A percentile compares a stretch with the other conserved stretches of the same genome.
Evolutionary conservation across 352 stramenopile genomes (phyloP).

Genomic region (Phytopythium boreale): DNA sequence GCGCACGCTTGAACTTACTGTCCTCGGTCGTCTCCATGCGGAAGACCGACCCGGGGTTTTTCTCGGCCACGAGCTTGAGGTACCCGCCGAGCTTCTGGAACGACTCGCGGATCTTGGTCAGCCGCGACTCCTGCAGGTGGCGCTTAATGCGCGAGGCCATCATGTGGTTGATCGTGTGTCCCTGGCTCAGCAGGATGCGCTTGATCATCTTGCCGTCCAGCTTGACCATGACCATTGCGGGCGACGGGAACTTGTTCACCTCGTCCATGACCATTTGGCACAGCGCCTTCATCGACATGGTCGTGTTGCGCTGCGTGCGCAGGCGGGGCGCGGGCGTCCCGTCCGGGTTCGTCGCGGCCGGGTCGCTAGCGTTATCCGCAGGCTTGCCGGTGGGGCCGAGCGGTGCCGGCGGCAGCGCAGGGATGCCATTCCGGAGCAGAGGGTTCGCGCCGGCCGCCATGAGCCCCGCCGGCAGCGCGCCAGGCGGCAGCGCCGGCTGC

Average conservation of each 20-base stretch:
- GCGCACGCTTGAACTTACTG: slow-evolving; percentile 52
- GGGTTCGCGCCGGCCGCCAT: neutral
- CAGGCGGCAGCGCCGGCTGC: neutral
- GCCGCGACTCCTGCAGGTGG: slow-evolving; percentile 56
- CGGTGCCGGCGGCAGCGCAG: neutral
- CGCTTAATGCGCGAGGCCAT: slow-evolving; percentile 81
- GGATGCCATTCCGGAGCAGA: neutral
- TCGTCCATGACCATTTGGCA: slow-evolving; percentile 75
- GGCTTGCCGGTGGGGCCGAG: neutral
- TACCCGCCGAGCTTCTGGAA: slow-evolving; percentile 71
- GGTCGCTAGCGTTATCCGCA: neutral
- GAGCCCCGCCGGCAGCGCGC: slow-evolving; percentile 6
- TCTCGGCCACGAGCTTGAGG: slow-evolving; percentile 55
- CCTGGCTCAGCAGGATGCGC: slow-evolving; percentile 60
- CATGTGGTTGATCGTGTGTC: slow-evolving; percentile 82
- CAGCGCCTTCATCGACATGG: slow-evolving; percentile 72
- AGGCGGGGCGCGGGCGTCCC: neutral
- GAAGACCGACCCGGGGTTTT: slow-evolving; percentile 61
- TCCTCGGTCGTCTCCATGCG: slow-evolving; percentile 48
- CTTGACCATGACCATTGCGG: slow-evolving; percentile 58
- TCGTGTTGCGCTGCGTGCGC: slow-evolving; percentile 68
- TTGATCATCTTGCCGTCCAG: slow-evolving; percentile 75
- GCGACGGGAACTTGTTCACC: slow-evolving; percentile 55
- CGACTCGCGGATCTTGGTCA: slow-evolving; percentile 52
- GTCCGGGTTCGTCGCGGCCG: neutral